Evolutionary conservation across 2,329 filamentous ascomycete genomes (phyloP), one percentile per base, ranked within the genome.

Genomic region (Daldinia sp.): DNA sequence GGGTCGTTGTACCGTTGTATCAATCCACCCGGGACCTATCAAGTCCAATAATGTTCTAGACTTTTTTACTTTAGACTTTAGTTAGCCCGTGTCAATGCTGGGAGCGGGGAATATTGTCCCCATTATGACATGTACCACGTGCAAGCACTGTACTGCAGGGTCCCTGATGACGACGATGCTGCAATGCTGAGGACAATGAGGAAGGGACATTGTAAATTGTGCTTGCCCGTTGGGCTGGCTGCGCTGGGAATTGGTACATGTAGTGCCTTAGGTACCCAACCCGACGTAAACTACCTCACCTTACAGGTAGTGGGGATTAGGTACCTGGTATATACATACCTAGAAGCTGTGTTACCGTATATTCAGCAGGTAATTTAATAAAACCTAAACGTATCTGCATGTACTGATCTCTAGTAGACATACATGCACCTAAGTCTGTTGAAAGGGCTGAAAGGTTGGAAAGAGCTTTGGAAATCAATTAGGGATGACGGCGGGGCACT

Each of bases 111-210:
- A 57, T 33, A 42, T 55, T 50, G n/a, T 9, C 3, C 60, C 60
- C 30, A 57, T 63, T 42, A 28, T 39, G 46, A 55, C 48, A 64
- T 54, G 64, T 67, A 60, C 60, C 57, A 70, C 67, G 63, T 70
- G 67, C 56, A 70, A 51, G 48, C 56, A 67, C 64, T 67, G 57
- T 65, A 48, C 67, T 67, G 67, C 60, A 67, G 64, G 67, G 67
- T 64, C 67, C 60, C 51, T 53, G 58, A 70, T 69, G 67, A 69
- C 67, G 63, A 60, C 30, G 35, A 33, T 53, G 50, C 28, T 53
- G 10, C 7, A 10, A 10, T 35, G 28, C 6, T 51, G 10, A 26
- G 10, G 46, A 20, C 42, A 6, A 7, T 50, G n/a, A 20, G 3
- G 6, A 5, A 15, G 23, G 23, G 15, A 15, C 20, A 23, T 18